These are phyloP conservation scores for Pseudonitzschia multiseries DNA, from an alignment of 108 stramenopile species.

Conservation along the genomic window DNA sequence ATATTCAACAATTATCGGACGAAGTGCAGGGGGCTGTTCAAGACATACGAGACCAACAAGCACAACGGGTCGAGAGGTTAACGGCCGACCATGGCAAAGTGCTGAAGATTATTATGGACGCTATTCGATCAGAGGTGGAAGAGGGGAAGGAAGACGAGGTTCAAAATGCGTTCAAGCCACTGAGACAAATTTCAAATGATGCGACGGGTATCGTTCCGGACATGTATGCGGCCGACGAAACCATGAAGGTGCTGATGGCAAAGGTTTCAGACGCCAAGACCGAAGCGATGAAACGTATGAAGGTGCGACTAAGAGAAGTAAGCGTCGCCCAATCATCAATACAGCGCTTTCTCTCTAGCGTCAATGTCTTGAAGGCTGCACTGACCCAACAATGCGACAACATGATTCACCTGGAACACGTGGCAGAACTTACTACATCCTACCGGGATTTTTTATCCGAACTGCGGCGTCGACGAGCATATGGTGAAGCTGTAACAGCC, in stretches of 20 bases:
- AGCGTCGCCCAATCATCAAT: conserved; percentile 77
- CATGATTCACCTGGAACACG: conserved; percentile 78
- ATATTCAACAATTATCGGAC: conserved; percentile 49
- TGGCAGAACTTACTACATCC: conserved; percentile 62
- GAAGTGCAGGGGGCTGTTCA: conserved; percentile 59
- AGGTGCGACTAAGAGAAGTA: conserved; percentile 71
- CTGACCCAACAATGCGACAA: conserved; percentile 67
- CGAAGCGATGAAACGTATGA: conserved; percentile 78
- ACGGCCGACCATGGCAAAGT: conserved; percentile 68
- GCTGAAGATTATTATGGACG: conserved; percentile 62
- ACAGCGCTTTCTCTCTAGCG: conserved; percentile 64
- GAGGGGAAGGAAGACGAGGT: conserved; percentile 48
- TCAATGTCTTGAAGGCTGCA: conserved; percentile 67
- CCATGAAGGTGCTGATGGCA: conserved; percentile 55
- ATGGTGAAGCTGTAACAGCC: conserved; percentile 71
- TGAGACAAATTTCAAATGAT: conserved; percentile 68
- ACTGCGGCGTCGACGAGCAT: conserved; percentile 67
- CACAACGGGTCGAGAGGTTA: conserved; percentile 53
- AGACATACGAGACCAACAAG: conserved; percentile 58
- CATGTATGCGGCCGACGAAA: conserved; percentile 66
- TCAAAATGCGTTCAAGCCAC: conserved; percentile 66
- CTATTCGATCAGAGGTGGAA: conserved; percentile 41
- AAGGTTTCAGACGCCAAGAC: conserved; percentile 76
- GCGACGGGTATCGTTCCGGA: conserved; percentile 61
- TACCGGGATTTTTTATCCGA: conserved; percentile 73